Conservation (phyloP, 2,329 filamentous ascomycete species). For the Penicillium sp. region DNA sequence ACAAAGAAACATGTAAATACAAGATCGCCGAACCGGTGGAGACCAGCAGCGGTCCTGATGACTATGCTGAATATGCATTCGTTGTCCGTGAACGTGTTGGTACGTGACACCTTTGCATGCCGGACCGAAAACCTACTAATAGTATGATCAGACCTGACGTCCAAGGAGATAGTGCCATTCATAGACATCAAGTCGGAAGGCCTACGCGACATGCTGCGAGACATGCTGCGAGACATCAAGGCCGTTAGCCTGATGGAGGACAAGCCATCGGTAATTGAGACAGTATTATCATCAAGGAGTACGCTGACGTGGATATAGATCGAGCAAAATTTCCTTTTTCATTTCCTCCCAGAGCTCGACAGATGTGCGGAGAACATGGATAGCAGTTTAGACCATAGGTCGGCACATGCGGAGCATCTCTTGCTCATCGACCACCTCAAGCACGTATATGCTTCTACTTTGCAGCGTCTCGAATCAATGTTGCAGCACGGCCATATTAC, state of each 20-base stretch:
- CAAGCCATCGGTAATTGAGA: conserved; percentile 28
- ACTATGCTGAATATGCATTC: background rate
- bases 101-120: background rate
- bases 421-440: too few species aligned
- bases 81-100: background rate
- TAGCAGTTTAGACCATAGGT: too few species aligned
- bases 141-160: conserved; percentile 21
- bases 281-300: conserved; percentile 8
- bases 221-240: conserved; percentile 28
- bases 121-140: background rate
- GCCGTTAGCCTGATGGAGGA: conserved; percentile 30
- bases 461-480: too few species aligned
- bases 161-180: conserved; percentile 19
- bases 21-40: background rate
- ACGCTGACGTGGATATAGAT: conserved; percentile 17
- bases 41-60: background rate
- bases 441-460: too few species aligned
- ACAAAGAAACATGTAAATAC: background rate
- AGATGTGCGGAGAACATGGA: too few species aligned
- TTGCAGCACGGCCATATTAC: conserved; percentile 30
- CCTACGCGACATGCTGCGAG: conserved; percentile 30
- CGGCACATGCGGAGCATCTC: too few species aligned
- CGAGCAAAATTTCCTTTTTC: conserved; percentile 22
- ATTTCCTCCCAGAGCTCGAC: too few species aligned
- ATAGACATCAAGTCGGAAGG: conserved; percentile 32